phyloP scores from a whole-genome alignment of 257 asterid genomes.

The Nicotiana paniculata region DNA sequence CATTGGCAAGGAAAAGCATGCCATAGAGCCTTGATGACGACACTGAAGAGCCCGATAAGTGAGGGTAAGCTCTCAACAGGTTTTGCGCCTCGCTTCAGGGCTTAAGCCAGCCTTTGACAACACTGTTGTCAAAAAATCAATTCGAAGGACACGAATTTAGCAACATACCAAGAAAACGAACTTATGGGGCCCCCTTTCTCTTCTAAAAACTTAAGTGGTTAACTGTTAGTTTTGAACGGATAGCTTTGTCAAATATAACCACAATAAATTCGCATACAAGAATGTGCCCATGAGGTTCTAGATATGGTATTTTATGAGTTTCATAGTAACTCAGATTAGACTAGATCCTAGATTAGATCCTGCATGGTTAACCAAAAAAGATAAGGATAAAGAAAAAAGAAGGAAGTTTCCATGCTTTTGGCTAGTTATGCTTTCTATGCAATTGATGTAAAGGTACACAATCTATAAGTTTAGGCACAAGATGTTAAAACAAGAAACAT shows the following conservation, averaged over 20 bases:
- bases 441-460: background rate
- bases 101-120: too few relatives aligned
- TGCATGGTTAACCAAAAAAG: background rate
- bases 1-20: too few relatives aligned
- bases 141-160: background rate
- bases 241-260: background rate
- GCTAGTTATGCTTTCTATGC: background rate
- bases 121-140: background rate
- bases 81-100: too few relatives aligned
- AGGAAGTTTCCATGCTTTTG: background rate
- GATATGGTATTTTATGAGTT: background rate
- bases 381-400: background rate
- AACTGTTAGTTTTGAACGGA: background rate
- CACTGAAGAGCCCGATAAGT: too few relatives aligned
- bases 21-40: too few relatives aligned
- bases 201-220: background rate
- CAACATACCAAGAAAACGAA: background rate
- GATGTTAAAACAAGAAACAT: background rate
- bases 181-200: background rate
- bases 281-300: background rate
- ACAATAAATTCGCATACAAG: background rate
- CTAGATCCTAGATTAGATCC: background rate
- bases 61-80: too few relatives aligned
- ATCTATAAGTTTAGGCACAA: background rate
- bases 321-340: background rate